Evolutionary conservation across 495 filamentous ascomycete species (phyloP).

Genomic region (Xeromyces bisporus): DNA sequence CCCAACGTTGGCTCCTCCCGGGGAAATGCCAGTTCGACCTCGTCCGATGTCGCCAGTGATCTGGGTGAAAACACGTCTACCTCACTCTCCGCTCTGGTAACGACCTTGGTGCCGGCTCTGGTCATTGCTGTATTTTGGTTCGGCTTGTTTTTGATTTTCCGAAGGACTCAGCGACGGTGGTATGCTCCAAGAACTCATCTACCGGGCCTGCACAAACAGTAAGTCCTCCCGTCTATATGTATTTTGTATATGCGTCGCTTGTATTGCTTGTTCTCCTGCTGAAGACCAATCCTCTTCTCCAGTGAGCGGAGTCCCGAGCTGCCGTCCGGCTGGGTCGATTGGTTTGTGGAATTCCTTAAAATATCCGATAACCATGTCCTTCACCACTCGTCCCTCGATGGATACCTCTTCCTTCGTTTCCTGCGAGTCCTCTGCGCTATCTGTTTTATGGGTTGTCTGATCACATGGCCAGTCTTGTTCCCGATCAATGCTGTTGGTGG

Average conservation of each 20-base stretch:
- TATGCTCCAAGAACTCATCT: constrained; percentile 77
- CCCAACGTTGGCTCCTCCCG: constrained; percentile 28
- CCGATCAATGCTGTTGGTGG: constrained; percentile 63
- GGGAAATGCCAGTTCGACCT: constrained; percentile 23
- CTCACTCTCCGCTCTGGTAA: constrained; percentile 39
- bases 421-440: constrained; percentile 52
- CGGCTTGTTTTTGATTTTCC: constrained; percentile 54
- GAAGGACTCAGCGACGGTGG: constrained; percentile 51
- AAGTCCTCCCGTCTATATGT: constrained; percentile 8
- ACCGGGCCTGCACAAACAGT: constrained; percentile 49
- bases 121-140: constrained; percentile 50
- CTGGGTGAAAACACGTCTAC: constrained; percentile 18
- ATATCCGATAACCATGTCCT: constrained; percentile 44
- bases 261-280: not conserved
- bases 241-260: not conserved
- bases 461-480: constrained; percentile 70
- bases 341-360: constrained; percentile 43
- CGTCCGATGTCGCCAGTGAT: constrained; percentile 15
- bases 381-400: constrained; percentile 55
- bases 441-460: constrained; percentile 54
- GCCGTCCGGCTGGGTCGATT: constrained; percentile 37
- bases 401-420: constrained; percentile 70
- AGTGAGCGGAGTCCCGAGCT: constrained; percentile 25
- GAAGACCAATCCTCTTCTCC: not conserved
- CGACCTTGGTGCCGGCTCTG: constrained; percentile 54